A percentile compares a stretch with the other conserved stretches of the same genome.
These are phyloP conservation scores for Colletotrichum lentis DNA, from an alignment of 2,329 filamentous ascomycete genomes.

Conservation along the genomic window DNA sequence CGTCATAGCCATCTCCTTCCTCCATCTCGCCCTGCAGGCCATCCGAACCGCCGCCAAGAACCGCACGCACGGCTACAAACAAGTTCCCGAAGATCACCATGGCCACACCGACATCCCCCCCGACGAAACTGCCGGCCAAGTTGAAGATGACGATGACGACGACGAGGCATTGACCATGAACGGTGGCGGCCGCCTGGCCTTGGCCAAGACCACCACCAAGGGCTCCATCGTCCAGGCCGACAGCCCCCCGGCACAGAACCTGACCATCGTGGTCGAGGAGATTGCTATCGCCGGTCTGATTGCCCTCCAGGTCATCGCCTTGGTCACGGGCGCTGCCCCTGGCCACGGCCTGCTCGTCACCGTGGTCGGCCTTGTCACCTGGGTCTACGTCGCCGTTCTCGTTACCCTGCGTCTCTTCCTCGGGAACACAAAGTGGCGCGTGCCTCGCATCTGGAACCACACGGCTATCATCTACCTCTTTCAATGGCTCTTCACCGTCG, in stretches of 20 bases:
- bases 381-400: conserved; percentile 82
- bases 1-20: conserved; percentile 73
- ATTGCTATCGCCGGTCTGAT: conserved; percentile 77
- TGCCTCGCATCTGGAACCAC: conserved; percentile 89
- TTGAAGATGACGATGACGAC: conserved; percentile 67
- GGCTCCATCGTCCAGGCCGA: conserved; percentile 74
- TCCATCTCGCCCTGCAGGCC: conserved; percentile 69
- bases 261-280: conserved; percentile 77
- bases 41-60: conserved; percentile 62
- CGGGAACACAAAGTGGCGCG: conserved; percentile 69
- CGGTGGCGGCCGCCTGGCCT: conserved; percentile 61
- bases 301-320: conserved; percentile 70
- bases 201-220: conserved; percentile 68
- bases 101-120: conserved; percentile 63
- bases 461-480: conserved; percentile 83
- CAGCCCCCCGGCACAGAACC: conserved; percentile 75
- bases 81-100: conserved; percentile 55
- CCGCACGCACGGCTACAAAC: conserved; percentile 64
- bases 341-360: conserved; percentile 67
- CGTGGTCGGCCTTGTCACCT: conserved; percentile 73
- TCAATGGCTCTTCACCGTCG: conserved; percentile 79
- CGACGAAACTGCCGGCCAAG: conserved; percentile 51
- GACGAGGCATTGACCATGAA: conserved; percentile 64
- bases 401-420: conserved; percentile 75
- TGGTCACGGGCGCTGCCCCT: conserved; percentile 66